Percentiles rank a stretch among this genome's conserved stretches.
These are phyloP conservation scores for Sporothrix euskadiensis DNA, from an alignment of 2,329 filamentous ascomycete genomes.

Conservation along the genomic window DNA sequence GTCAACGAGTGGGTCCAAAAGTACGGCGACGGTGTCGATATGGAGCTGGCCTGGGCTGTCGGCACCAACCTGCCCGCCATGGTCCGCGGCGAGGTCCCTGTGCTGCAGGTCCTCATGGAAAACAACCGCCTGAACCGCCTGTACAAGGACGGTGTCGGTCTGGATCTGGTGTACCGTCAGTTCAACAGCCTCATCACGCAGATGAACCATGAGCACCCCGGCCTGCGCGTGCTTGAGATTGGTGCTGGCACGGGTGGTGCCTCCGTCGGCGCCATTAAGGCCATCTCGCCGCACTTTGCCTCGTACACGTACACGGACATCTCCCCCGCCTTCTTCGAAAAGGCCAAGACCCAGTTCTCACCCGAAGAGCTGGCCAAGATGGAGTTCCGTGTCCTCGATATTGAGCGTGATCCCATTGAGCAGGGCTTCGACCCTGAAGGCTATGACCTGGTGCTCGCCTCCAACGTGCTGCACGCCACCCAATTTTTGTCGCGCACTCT, in stretches of 20 bases:
- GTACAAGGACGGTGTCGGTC: conserved; percentile 36
- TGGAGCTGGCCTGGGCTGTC: conserved; percentile 29
- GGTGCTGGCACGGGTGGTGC: conserved; percentile 38
- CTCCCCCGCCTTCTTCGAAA: conserved; percentile 38
- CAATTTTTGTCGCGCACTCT: conserved; percentile 37
- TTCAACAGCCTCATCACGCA: conserved; percentile 32
- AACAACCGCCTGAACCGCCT: conserved; percentile 41
- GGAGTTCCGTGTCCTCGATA: conserved; percentile 40
- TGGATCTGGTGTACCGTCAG: conserved; percentile 33
- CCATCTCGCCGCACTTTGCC: conserved; percentile 32
- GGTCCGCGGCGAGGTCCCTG: conserved; percentile 27
- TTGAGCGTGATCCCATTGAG: conserved; percentile 37
- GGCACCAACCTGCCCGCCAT: conserved; percentile 27
- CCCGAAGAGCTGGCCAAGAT: conserved; percentile 34
- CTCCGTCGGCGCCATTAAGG: conserved; percentile 33
- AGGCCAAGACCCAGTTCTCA: conserved; percentile 37
- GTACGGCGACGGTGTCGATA: conserved; percentile 26
- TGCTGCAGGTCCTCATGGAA: conserved; percentile 41
- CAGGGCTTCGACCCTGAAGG: conserved; percentile 41
- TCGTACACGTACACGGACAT: conserved; percentile 34
- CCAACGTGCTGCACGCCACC: conserved; percentile 44
- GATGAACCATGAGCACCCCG: conserved; percentile 34
- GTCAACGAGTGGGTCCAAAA: conserved; percentile 17
- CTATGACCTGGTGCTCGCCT: conserved; percentile 45
- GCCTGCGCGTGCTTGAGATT: conserved; percentile 42